Evolutionary conservation across 2,329 filamentous ascomycete species (phyloP), one percentile per base, ranked within the genome.

Genomic region (Pyricularia grisea): DNA sequence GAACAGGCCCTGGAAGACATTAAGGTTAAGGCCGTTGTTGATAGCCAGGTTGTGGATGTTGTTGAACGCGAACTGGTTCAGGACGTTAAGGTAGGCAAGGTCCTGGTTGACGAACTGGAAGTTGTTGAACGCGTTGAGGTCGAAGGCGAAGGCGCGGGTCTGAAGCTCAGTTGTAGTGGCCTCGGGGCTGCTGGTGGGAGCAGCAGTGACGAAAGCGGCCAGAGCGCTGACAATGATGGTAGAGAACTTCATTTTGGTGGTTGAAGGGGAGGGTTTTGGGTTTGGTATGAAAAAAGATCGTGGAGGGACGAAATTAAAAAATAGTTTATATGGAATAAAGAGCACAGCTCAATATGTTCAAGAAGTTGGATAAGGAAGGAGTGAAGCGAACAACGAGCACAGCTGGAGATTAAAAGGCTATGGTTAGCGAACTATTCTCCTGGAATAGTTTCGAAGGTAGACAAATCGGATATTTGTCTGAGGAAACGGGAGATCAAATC

Each of bases 171-270:
- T 72, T 69, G 67, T 20, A 17, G 67, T 11, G 9, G 60, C n/a
- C 60, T 63, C 60, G 7, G 60, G 25, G 5, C 60, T 27, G n/a
- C 27, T 68, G 67, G 79, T 73, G 63, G 83, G 82, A 66, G 81
- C 81, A 67, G 82, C 82, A 68, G 75, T 72, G 71, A 77, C 81
- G 71, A 84, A 74, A 71, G 81, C 80, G 72, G 81, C 81, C 68
- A 84, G 77, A 70, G 78, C 77, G 75, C 79, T 77, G 74, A 79
- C 74, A 76, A 85, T 70, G 76, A 85, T 74, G 71, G 78, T 79
- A 67, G 79, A 75, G 77, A 79, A 76, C 81, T 84, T 83, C 83
- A 85, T 85, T 72, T 80, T 84, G 80, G 76, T 69, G 72, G 73
- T 68, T 73, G 71, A 66, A 69, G 71, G 60, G 69, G 67, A 70